Evolutionary conservation across 2,329 filamentous ascomycete species (phyloP), one percentile per base, ranked within the genome.

Genomic region (Epichloe brachyelytri): DNA sequence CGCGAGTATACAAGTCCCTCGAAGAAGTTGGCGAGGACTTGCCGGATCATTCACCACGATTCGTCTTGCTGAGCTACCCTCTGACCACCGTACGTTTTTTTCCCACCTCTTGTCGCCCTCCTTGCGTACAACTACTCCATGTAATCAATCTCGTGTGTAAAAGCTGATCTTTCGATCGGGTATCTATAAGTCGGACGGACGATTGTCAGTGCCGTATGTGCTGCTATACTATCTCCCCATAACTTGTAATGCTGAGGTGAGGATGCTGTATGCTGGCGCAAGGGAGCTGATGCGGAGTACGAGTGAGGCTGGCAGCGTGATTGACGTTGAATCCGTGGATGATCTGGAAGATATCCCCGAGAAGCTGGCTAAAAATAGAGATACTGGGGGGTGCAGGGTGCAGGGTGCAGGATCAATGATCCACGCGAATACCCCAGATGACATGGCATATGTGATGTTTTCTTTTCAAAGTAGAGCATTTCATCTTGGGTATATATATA

Each of bases 271-370:
- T 66, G 93, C 93, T 33, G 86, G 90, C 39, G 93, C 93, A 43
- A 95, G 96, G 70, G 93, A 98, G 71, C 70, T 97, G 66, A 89
- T 97, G 85, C 82, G 90, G 57, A 95, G 88, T 63, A 94, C 88
- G 50, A 87, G 87, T 53, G 89, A 96, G 71, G 90, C 89, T n/a
- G 84, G 85, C 50, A 81, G 80, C 58, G 84, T 97, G 26, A 79
- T 98, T 55, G 91, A 97, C 67, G 81, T 97, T 46, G 81, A 86
- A 59, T 82, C 79, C 19, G 77, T 79, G 3, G 88, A 95, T 50
- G 91, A 96, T 50, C 64, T 97, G 59, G 82, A 86, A 57, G 82
- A 85, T n/a, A 82, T 97, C 55, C 86, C 90, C 52, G 72, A 78
- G 57, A 85, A 80, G 69, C 67, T 82, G 47, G 65, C 62, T 2